Base-by-base conservation (phyloP, 2,329 filamentous ascomycete species). In the Tolypocladium paradoxum region DNA sequence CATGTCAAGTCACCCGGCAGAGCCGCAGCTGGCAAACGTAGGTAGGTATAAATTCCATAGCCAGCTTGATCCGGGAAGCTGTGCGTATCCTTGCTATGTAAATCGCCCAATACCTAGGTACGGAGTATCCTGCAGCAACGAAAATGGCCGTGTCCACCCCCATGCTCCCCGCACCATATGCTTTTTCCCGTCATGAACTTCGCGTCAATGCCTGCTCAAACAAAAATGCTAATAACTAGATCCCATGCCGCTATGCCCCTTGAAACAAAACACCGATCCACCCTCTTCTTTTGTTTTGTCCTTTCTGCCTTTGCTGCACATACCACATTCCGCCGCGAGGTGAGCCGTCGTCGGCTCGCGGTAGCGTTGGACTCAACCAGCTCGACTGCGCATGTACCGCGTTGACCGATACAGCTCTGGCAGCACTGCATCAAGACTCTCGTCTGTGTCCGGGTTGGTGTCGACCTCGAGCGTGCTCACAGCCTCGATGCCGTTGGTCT, bases 361-460 rank as follows among this genome's bases (percentile, higher is more conserved):
- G 35, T n/a, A 29, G 22, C 12, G 47, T 6, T 40, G 27, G 2
- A 4, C 12, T 57, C 27, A 59, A 18, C 55, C 53, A 16, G 59
- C 51, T 20, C 65, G 64, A 49, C 57, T 65, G 43, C 68, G 65
- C 69, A 71, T 70, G 29, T 60, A 59, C 56, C 72, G 64, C 18
- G 73, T 74, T 35, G 73, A 74, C 55, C 69, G 70, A 57, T 70
- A 76, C 53, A 76, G 55, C 55, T 66, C 70, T 1, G 73, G 72
- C 4, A 66, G 53, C 36, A 63, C 64, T 51, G 68, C 68, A 40
- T 72, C 70, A 18, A 73, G 62, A 18, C 68, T 68, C 56, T 76
- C 74, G 38, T 76, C 74, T 1, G 70, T 69, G 34, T 73, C 71
- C 22, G 67, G 60, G 47, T 62, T 52, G 12, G 63, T 56, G 53